Evolutionary conservation across 129 eudicot genomes (phyloP).

Genomic region (Apium graveolens): DNA sequence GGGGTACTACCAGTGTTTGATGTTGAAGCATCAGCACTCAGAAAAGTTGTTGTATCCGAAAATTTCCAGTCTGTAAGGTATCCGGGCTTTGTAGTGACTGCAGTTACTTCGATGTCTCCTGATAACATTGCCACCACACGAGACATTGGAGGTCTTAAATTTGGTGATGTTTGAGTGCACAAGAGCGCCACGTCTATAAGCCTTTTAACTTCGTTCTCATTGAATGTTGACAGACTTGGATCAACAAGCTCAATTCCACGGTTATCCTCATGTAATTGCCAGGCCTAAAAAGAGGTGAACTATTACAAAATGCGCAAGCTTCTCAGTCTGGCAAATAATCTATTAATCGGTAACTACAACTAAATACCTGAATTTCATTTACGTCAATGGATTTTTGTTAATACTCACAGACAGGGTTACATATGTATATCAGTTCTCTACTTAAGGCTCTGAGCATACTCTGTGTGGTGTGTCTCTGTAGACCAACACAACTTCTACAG

Average conservation of each 20-base stretch:
- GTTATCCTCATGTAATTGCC: constrained; percentile 55
- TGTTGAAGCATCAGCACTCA: constrained; percentile 11
- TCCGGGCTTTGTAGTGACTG: constrained; percentile 42
- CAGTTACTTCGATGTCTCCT: constrained; percentile 51
- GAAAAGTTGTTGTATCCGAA: constrained; percentile 35
- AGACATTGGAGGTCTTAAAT: constrained; percentile 70
- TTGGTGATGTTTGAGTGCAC: constrained; percentile 75
- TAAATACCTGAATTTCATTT: too few species aligned
- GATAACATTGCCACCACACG: constrained; percentile 74
- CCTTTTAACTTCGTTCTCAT: constrained; percentile 45
- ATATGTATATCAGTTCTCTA: neutral
- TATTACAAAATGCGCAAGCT: neutral
- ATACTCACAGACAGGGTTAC: neutral
- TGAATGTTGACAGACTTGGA: constrained; percentile 23
- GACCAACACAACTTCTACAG: neutral
- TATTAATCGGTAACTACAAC: neutral
- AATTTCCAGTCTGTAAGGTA: constrained; percentile 59
- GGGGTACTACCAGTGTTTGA: neutral
- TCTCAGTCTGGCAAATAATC: neutral
- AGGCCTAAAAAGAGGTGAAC: constrained; percentile 41
- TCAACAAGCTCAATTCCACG: constrained; percentile 57
- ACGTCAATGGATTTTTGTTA: neutral
- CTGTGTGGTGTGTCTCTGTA: neutral
- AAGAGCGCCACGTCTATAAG: constrained; percentile 44
- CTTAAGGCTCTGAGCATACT: neutral